phyloP scores from a whole-genome alignment of 164 flowering plant species.

The Dillenia suffruticosa region DNA sequence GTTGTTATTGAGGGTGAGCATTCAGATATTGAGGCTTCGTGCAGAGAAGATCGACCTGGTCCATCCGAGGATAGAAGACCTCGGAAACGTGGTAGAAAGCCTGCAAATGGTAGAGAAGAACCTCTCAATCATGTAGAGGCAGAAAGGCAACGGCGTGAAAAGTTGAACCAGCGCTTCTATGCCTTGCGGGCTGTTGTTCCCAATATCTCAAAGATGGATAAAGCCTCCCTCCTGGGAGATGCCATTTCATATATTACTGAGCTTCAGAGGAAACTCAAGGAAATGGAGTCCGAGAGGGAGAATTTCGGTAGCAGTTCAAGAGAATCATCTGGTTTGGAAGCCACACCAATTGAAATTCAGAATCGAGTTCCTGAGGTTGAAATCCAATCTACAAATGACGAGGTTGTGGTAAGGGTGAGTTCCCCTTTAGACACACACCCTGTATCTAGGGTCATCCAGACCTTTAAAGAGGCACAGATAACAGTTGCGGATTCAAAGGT shows the following conservation, averaged over 20 bases:
- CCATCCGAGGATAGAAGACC: constrained; percentile 62
- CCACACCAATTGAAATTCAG: constrained; percentile 15
- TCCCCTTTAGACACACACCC: constrained; percentile 77
- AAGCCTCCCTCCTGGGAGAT: constrained; percentile 52
- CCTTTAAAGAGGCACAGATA: constrained; percentile 60
- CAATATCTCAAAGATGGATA: constrained; percentile 58
- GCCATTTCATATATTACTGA: constrained; percentile 50
- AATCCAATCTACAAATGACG: constrained; percentile 47
- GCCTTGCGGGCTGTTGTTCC: constrained; percentile 56
- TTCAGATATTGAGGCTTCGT: constrained; percentile 70
- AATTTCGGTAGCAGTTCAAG: constrained; percentile 31
- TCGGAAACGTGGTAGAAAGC: constrained; percentile 88
- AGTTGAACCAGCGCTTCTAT: constrained; percentile 52
- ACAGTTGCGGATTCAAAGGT: constrained; percentile 65
- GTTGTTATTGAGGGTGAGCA: constrained; percentile 54
- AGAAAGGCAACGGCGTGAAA: constrained; percentile 49
- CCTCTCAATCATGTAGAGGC: constrained; percentile 94
- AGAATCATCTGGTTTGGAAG: constrained; percentile 28
- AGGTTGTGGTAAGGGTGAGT: constrained; percentile 62
- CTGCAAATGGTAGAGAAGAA: constrained; percentile 94
- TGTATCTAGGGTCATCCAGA: constrained; percentile 60
- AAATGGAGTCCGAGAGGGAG: constrained; percentile 49
- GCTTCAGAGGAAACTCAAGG: constrained; percentile 42
- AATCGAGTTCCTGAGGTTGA: constrained; percentile 40
- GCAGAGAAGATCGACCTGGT: constrained; percentile 51